Base-by-base conservation (phyloP, 2,329 filamentous ascomycete species). In the Botrytis cinerea region DNA sequence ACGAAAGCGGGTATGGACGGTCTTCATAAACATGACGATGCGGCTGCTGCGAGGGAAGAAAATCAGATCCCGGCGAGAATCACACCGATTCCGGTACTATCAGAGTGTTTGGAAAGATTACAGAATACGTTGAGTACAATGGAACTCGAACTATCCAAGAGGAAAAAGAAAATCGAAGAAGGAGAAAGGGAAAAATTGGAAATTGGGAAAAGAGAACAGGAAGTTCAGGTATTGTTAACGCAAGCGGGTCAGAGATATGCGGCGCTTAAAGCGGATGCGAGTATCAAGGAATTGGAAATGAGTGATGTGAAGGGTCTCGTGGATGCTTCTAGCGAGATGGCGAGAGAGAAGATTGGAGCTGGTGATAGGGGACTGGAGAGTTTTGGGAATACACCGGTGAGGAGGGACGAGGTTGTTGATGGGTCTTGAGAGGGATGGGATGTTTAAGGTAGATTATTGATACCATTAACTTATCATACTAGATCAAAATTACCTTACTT, bases 1-100 rank as follows among this genome's bases (percentile, higher is more conserved):
- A 95, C 93, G 14, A 88, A 92, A 32, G 92, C 93, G 5, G 95
- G 94, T n/a, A 92, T 96, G 84, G 95, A 95, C 78, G 92, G 90
- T 0, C 79, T 92, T 35, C 83, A 85, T 79, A 86, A 85, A 78
- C 84, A 80, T 22, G 81, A 83, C 63, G 81, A 82, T 62, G 78
- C 84, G 54, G 83, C 83, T 71, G 48, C 32, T 2, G 82, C 83
- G 40, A 75, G 77, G 75, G 69, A 74, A 69, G 59, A 75, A 75
- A 48, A 73, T 8, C 79, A 80, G 60, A 73, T 80, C 25, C 80
- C 80, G 1, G 81, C 93, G 4, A 91, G 89, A 75, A 93, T 97
- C 79, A 91, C 92, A 9, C 91, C 94, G 3, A 83, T 98, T 38
- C 95, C 95, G 0, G 91, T 89, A 62, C 82, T 98, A 35, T 86